These are phyloP conservation scores for Thyridium curvatum DNA, from an alignment of 2,329 filamentous ascomycete genomes.

Conservation along the genomic window DNA sequence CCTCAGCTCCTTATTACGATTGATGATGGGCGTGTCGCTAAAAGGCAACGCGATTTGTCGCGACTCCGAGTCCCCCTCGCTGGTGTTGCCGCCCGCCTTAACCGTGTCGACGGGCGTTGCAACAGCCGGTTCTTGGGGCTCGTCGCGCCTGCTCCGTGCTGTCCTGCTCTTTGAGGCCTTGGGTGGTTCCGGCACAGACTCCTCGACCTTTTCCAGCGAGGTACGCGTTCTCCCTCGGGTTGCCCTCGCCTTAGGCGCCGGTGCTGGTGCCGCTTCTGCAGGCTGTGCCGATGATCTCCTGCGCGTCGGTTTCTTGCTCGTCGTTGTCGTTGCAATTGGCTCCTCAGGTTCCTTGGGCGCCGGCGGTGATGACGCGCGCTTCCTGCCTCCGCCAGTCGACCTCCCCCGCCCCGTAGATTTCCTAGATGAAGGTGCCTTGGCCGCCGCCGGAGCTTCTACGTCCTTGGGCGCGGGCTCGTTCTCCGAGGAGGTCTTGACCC, in stretches of 20 bases:
- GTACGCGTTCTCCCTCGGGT: conserved; percentile 38
- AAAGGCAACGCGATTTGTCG: conserved; percentile 78
- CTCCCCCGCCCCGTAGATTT: conserved; percentile 27
- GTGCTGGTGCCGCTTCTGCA: conserved; percentile 23
- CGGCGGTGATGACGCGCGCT: conserved; percentile 18
- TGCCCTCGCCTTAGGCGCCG: conserved; percentile 29
- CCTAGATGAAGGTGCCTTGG: conserved; percentile 32
- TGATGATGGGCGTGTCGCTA: conserved; percentile 88
- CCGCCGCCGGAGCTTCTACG: conserved; percentile 27
- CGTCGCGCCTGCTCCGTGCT: conserved; percentile 2
- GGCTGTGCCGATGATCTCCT: conserved; percentile 32
- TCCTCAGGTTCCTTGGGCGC: conserved; percentile 8
- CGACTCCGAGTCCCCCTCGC: conserved; percentile 26
- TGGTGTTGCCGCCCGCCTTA: conserved; percentile 17
- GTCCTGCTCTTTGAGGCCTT: conserved; percentile 1
- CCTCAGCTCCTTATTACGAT: conserved; percentile 89
- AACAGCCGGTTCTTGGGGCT: conserved; percentile 5
- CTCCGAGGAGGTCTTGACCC: conserved; percentile 51
- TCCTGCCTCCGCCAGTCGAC: conserved; percentile 19
- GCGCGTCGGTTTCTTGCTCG: conserved; percentile 20
- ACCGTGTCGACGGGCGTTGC: neutral
- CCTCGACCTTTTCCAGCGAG: conserved; percentile 28
- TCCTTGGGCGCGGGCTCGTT: conserved; percentile 24
- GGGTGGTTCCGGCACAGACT: conserved; percentile 10
- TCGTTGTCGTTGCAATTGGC: conserved; percentile 1